Percentiles rank a stretch among this genome's conserved stretches.
phyloP scores from a whole-genome alignment of 2,329 filamentous ascomycete species.

The Malbranchea cinnamomea region DNA sequence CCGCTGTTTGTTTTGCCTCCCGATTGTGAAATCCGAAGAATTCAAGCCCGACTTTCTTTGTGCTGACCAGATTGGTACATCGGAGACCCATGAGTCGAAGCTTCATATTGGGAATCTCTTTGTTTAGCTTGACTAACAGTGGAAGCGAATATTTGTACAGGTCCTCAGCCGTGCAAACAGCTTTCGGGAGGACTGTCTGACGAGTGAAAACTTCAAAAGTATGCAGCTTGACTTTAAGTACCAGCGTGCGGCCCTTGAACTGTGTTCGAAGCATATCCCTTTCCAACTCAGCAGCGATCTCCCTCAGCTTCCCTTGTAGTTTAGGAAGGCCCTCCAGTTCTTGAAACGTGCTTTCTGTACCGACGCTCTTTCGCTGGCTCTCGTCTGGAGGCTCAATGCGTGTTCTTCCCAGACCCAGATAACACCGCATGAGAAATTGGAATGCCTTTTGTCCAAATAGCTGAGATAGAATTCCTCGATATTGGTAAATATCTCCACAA shows the following conservation, averaged over 20 bases:
- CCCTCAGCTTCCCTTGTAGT: conserved; percentile 62
- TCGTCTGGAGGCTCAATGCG: conserved; percentile 74
- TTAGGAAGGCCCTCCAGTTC: conserved; percentile 57
- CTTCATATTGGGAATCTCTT: conserved; percentile 65
- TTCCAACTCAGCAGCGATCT: conserved; percentile 71
- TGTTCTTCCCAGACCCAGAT: conserved; percentile 76
- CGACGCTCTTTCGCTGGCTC: conserved; percentile 82
- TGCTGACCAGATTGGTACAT: conserved; percentile 75
- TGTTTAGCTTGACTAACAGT: conserved; percentile 70
- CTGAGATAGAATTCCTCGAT: conserved; percentile 56
- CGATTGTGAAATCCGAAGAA: conserved; percentile 61
- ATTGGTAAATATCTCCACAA: conserved; percentile 71
- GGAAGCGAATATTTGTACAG: conserved; percentile 68
- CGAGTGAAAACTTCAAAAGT: conserved; percentile 84
- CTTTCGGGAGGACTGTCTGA: conserved; percentile 59
- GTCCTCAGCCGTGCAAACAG: conserved; percentile 61
- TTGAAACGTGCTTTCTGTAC: conserved; percentile 81
- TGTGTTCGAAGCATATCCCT: conserved; percentile 65
- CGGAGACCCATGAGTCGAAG: conserved; percentile 77
- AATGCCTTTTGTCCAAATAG: conserved; percentile 88
- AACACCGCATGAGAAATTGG: conserved; percentile 68
- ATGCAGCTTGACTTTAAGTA: conserved; percentile 84
- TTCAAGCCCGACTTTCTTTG: conserved; percentile 62
- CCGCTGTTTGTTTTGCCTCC: conserved; percentile 43
- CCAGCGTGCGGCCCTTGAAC: conserved; percentile 80